Evolutionary conservation across 2,329 filamentous ascomycete genomes (phyloP).

Genomic region (Hortaea werneckii): DNA sequence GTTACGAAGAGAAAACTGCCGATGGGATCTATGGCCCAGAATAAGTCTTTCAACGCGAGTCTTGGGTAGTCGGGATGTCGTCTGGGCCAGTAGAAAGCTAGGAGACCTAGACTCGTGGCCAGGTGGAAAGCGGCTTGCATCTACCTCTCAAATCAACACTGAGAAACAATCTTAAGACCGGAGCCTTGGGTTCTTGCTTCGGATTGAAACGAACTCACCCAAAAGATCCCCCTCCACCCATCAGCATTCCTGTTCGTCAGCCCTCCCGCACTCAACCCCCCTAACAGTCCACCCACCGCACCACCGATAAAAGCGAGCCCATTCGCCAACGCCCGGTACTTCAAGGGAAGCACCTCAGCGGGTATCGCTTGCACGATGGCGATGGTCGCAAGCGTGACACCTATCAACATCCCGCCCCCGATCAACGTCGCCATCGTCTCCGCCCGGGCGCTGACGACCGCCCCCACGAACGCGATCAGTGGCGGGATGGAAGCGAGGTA

Average conservation of each 20-base stretch:
- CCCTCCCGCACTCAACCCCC: constrained; percentile 41
- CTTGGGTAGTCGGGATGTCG: constrained; percentile 18
- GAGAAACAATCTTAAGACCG: too few species aligned
- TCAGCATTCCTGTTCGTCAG: constrained; percentile 38
- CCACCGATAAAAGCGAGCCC: constrained; percentile 44
- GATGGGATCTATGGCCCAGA: constrained; percentile 23
- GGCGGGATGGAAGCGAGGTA: constrained; percentile 43
- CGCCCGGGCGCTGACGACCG: constrained; percentile 45
- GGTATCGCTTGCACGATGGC: constrained; percentile 48
- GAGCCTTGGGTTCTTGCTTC: background rate
- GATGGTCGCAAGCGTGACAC: constrained; percentile 44
- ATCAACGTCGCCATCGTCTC: constrained; percentile 47
- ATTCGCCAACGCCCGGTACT: constrained; percentile 47
- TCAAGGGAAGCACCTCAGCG: constrained; percentile 46
- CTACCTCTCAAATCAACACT: background rate
- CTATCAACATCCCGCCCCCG: constrained; percentile 48
- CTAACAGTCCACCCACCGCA: constrained; percentile 41
- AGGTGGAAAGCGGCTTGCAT: constrained; percentile 47
- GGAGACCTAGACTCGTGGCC: constrained; percentile 37
- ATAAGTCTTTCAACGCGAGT: constrained; percentile 16
- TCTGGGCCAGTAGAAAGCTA: constrained; percentile 40
- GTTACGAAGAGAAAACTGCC: constrained; percentile 26
- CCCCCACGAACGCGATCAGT: constrained; percentile 44
- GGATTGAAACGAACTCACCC: constrained; percentile 20
- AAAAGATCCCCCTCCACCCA: constrained; percentile 50